Evolutionary conservation across 2,329 filamentous ascomycete species (phyloP).

Genomic region (Botrytis byssoidea): DNA sequence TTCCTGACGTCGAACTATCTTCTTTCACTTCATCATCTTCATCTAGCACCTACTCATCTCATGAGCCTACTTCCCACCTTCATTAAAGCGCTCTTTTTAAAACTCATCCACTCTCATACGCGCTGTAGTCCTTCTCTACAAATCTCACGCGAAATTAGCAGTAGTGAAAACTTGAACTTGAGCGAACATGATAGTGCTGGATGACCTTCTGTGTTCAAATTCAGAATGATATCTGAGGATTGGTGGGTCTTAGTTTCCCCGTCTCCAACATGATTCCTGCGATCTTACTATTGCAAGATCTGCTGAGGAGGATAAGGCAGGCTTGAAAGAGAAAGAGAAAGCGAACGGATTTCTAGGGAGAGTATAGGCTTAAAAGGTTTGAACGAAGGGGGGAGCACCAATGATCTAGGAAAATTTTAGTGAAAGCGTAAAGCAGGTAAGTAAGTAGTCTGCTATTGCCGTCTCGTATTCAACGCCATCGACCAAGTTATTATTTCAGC

Average conservation of each 20-base stretch:
- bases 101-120: not conserved
- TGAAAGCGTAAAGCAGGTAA: not conserved
- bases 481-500: not conserved
- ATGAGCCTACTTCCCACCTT: not conserved
- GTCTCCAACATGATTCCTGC: not conserved
- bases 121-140: not conserved
- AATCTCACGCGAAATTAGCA: not conserved
- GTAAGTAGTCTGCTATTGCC: not conserved
- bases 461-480: not conserved
- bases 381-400: not conserved
- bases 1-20: not conserved
- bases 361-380: not conserved
- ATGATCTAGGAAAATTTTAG: not conserved
- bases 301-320: not conserved
- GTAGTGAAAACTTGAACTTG: not conserved
- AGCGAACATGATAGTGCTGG: not conserved
- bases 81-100: fast-evolving
- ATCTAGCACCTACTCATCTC: not conserved
- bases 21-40: not conserved
- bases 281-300: not conserved
- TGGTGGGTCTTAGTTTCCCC: not conserved
- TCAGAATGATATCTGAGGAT: not conserved
- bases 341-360: not conserved
- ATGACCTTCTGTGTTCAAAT: not conserved
- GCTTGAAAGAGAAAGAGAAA: not conserved